Base-by-base conservation (phyloP, 2,329 filamentous ascomycete species). In the Didymella glomerata region DNA sequence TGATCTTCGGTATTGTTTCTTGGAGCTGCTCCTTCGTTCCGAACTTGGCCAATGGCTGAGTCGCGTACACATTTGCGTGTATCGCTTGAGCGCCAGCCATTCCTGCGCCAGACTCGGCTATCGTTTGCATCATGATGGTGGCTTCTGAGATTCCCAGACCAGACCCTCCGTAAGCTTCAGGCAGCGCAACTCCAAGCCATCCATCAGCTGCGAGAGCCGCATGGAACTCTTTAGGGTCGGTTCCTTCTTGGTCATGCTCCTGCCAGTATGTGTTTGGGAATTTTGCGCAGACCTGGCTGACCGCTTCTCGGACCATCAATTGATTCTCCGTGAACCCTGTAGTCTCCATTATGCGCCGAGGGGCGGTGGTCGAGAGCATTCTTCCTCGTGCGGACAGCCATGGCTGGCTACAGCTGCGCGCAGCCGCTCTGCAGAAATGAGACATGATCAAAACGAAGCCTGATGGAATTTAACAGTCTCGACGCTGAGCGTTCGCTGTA, bases 61-160 rank as follows among this genome's bases (percentile, higher is more conserved):
- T 93, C 2, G 88, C 89, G 70, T 92, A 92, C 11, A 92, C 88
- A 62, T 86, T 86, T 22, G 84, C 84, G 57, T 86, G 84, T 22
- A 86, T 84, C 1, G 82, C 80, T 61, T 86, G 84, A 0, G 84
- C 85, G 1, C 84, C 84, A 16, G 90, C 90, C 82, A 95, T 92
- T 3, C 91, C 91, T 4, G 91, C 92, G 0, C 92, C 91, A 2
- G 86, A 88, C 78, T 93, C 89, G 0, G 89, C 81, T 56, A 93
- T 91, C 2, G 90, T 91, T 69, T 96, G 91, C 82, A 95, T 85
- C 90, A 95, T 94, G 85, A 94, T 90, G 0, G 89, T 91, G 0
- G 91, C 91, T 72, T 95, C 91, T 0, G 89, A 89, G 34, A 96
- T 92, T 9, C 88, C 91, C 9, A 96, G 77, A 0, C 89, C 90